phyloP scores from a whole-genome alignment of 768 basidiomycete genomes.

The Termitomyces titanicus region DNA sequence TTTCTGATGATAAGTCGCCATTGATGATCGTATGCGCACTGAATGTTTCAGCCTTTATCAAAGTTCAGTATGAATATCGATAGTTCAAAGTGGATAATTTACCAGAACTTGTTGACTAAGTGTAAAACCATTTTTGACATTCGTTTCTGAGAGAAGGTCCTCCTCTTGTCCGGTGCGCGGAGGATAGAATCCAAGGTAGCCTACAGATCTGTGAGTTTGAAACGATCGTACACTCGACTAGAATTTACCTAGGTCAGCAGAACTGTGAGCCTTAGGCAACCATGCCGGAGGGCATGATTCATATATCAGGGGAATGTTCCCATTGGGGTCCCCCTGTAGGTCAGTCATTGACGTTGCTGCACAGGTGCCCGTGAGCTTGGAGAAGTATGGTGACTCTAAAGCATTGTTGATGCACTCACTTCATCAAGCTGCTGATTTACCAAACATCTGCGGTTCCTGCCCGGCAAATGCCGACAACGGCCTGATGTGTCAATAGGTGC shows the following conservation, averaged over 20 bases:
- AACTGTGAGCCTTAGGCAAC: conserved; percentile 63
- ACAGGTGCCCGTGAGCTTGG: conserved; percentile 3
- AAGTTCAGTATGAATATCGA: not conserved
- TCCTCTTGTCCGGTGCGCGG: conserved; percentile 74
- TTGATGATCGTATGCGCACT: conserved; percentile 54
- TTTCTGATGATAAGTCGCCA: conserved; percentile 45
- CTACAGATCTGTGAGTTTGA: conserved; percentile 31
- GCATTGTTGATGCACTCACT: not conserved
- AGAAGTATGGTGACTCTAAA: not conserved
- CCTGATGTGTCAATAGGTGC: conserved; percentile 4
- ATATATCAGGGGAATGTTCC: conserved; percentile 44
- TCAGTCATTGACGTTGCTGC: conserved; percentile 28
- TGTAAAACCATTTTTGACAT: conserved; percentile 64
- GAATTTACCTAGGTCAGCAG: conserved; percentile 62
- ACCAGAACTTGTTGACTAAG: conserved; percentile 57
- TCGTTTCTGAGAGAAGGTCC: conserved; percentile 60
- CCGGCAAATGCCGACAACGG: too few species aligned
- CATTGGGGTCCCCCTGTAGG: conserved; percentile 27
- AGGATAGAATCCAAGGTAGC: conserved; percentile 75
- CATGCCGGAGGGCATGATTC: conserved; percentile 68
- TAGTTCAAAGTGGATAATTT: conserved; percentile 19
- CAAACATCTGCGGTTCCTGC: too few species aligned
- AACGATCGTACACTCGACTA: not conserved
- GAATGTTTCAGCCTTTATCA: conserved; percentile 57
- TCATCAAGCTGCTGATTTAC: not conserved